These are phyloP conservation scores for Skeletonema potamos DNA, from an alignment of 108 stramenopile species.

Conservation along the genomic window DNA sequence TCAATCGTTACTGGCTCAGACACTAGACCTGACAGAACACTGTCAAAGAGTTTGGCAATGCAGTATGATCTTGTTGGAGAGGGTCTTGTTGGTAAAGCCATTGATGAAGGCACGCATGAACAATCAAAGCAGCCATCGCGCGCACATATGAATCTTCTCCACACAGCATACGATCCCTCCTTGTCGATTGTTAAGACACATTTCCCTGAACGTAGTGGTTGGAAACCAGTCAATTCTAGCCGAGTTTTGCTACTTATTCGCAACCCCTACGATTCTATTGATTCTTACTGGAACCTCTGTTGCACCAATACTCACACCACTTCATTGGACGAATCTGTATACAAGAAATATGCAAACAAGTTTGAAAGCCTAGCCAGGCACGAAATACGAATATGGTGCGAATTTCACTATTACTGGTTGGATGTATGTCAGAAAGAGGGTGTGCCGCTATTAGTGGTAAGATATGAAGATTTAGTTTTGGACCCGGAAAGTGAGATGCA, in stretches of 20 bases:
- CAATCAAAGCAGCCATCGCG: neutral
- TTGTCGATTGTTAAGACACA: slow-evolving; percentile 85
- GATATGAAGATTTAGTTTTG: slow-evolving; percentile 81
- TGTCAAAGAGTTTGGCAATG: slow-evolving; percentile 67
- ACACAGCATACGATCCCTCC: slow-evolving; percentile 31
- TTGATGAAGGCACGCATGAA: neutral
- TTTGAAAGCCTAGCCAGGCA: slow-evolving; percentile 61
- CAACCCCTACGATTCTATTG: slow-evolving; percentile 98
- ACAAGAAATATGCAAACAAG: slow-evolving; percentile 54
- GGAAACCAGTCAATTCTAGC: slow-evolving; percentile 30
- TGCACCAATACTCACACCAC: slow-evolving; percentile 94
- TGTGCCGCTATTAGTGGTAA: slow-evolving; percentile 54
- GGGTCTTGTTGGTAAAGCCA: slow-evolving; percentile 59
- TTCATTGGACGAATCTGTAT: slow-evolving; percentile 74
- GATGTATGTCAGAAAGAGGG: slow-evolving; percentile 26
- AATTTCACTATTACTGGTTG: slow-evolving; percentile 75
- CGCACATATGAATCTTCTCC: slow-evolving; percentile 27
- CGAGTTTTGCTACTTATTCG: slow-evolving; percentile 83
- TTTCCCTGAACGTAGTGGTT: slow-evolving; percentile 93
- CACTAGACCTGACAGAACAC: slow-evolving; percentile 83
- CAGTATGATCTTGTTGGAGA: slow-evolving; percentile 78
- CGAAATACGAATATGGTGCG: slow-evolving; percentile 76
- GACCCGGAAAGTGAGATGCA: slow-evolving; percentile 51
- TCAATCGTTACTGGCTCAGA: slow-evolving; percentile 92
- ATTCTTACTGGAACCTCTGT: slow-evolving; percentile 93